Base-by-base conservation (phyloP, 2,329 filamentous ascomycete species). In the Botrytis cinerea region DNA sequence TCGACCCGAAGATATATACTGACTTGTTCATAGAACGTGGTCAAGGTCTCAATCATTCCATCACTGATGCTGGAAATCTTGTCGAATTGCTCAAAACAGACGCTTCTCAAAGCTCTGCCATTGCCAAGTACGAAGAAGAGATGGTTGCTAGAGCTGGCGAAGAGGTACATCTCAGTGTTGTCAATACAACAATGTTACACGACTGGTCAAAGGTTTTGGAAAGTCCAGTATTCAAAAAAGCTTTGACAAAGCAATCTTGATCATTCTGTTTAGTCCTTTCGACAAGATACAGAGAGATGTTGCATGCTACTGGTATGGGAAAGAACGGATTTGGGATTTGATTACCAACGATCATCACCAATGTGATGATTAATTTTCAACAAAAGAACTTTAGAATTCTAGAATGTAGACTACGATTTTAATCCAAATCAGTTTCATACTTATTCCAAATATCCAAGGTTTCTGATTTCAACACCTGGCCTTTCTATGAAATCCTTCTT, bases 21-120 rank as follows among this genome's bases (percentile, higher is more conserved):
- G 73, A 67, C 45, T 14, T 54, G 22, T 61, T 5, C 40, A 67
- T 74, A 89, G 87, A 86, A 76, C 82, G 85, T 35, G 85, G 84
- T 0, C 84, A 87, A 77, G 85, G 84, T 0, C 80, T 86, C n/a
- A 86, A 86, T 74, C 84, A 86, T 73, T 82, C 82, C 4, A 79
- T 86, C 16, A 81, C 81, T 1, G 85, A 86, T 74, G 83, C 82
- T 7, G 81, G 79, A 1, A 82, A 83, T 73, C 74, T 86, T 14
- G 79, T 82, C 57, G 63, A 74, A 16, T 48, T 63, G 3, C 61
- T 78, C 9, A 72, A 69, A 20, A 69, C 22, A 3, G 40, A 70
- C n/a, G 5, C n/a, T 18, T 38, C 70, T 78, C 81, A 75, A 77
- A 79, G 2, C 75, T 83, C 28, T 62, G 74, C 79, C 1, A 81